Base-by-base conservation (phyloP, 768 basidiomycete species). In the Agaricus bisporus region DNA sequence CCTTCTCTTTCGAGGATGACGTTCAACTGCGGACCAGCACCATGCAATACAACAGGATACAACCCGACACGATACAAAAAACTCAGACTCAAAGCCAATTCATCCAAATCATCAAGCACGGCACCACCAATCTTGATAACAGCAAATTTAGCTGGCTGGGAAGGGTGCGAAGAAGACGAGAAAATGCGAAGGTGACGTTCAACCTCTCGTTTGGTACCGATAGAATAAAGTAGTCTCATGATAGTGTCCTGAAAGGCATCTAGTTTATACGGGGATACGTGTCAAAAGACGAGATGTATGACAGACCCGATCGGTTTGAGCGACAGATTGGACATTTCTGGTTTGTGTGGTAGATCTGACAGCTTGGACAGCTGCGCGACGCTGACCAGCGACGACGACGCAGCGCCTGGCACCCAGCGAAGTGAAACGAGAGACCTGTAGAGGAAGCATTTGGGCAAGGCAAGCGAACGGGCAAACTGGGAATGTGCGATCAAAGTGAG, bases 61-160 rank as follows among this genome's bases (percentile, higher is more conserved):
- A 99, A 81, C 3, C 97, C 97, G 46, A 99, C 88, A 29, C 94
- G 85, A 72, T 95, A 95, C 55, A 99, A 76, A 77, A 98, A 99
- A 70, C 92, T 95, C 61, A 99, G 78, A 58, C 90, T 95, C 48
- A 95, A 82, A 4, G 95, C 94, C 44, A 99, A 84, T 59, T 98
- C 95, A 58, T 98, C 88, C 49, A 98, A 73, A 56, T 98, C 82
- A 62, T 86, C 88, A 5, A 99, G 78, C 41, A 98, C 95, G 7
- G 91, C 95, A 44, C 97, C 97, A 56, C 97, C 97, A 61, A 99
- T 85, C 73, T 99, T 99, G 78, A 99, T 86, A 56, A 99, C 97
- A 37, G 93, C 94, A 63, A 97, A 97, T 68, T 92, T 95, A 56
- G 94, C 94, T 38, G 91, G 90, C 56, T 91, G 84, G 14, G 90